Evolutionary conservation across 495 filamentous ascomycete species (phyloP), one percentile per base, ranked within the genome.

Genomic region (Xylaria cubensis): DNA sequence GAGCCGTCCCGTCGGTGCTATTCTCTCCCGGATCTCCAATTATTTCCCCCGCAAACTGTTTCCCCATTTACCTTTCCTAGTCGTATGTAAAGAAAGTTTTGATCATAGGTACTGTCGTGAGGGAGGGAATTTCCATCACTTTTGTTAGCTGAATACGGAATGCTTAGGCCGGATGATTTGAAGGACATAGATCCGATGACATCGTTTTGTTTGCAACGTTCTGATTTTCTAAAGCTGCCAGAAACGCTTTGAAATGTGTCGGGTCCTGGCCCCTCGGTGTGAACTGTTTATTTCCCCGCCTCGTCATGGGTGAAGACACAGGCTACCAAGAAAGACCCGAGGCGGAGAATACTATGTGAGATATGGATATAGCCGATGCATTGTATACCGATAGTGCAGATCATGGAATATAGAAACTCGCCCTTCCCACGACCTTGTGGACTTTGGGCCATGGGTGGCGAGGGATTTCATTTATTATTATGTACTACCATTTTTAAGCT

Each of bases 21-120:
- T 84, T 61, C 71, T 74, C 70, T 61, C 67, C 76, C 74, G 76
- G 70, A 74, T 74, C 72, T 59, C 74, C 74, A 72, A 63, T 71
- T 56, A 24, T 26, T 55, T 19, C 15, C 65, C 50, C 65, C 64
- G 64, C 64, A 67, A 55, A 17, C 41, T 55, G 46, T n/a, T 73
- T 59, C 56, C 46, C 69, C 74, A 69, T 65, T 55, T 66, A 62
- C 71, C 73, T 17, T 12, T 2, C 34, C 29, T 53, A 53, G 3
- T 1, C 46, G 26, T 50, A 50, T 13, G 8, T 29, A 21, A 29
- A 13, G 50, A 10, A 4, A 13, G 51, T 29, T 56, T 29, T 13
- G 26, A 42, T 41, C 1, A 39, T 41, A 41, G 34, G 12, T 24
- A 26, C 26, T 24, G 13, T 53, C 50, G 10, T 26, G 50, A 53